These are phyloP conservation scores for Auriculariales sp. DNA, from an alignment of 768 basidiomycete species.

Conservation along the genomic window DNA sequence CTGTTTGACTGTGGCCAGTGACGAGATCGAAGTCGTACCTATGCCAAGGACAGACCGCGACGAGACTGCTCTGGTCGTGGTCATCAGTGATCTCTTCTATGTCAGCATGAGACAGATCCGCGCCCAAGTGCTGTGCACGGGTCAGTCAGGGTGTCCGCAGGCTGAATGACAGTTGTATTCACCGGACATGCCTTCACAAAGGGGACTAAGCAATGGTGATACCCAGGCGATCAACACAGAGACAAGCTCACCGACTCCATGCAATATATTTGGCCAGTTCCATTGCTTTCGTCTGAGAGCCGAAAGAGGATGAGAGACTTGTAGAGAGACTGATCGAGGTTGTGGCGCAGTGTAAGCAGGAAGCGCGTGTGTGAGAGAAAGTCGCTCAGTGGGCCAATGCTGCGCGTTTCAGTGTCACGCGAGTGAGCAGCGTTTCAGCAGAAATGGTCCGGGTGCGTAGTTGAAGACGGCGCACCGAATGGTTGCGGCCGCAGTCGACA, in stretches of 20 bases:
- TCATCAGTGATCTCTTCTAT: constrained; percentile 45
- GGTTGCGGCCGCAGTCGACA: too few species aligned
- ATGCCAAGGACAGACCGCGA: constrained; percentile 69
- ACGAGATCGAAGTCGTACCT: constrained; percentile 58
- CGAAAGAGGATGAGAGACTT: constrained; percentile 42
- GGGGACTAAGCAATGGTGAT: too few species aligned
- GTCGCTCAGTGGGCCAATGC: constrained; percentile 8
- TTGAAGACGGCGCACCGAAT: too few species aligned
- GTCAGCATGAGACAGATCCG: constrained; percentile 66
- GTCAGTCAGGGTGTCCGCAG: too few species aligned
- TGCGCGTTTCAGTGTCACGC: too few species aligned
- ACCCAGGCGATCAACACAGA: too few species aligned
- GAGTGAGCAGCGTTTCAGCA: too few species aligned
- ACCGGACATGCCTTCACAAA: too few species aligned
- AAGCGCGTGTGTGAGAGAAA: constrained; percentile 41
- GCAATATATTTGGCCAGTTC: constrained; percentile 38
- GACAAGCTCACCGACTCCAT: constrained; percentile 74
- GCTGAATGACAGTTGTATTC: too few species aligned
- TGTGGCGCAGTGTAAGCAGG: constrained; percentile 43
- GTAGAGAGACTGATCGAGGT: constrained; percentile 8
- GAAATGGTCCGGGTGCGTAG: too few species aligned
- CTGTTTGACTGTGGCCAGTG: constrained; percentile 57
- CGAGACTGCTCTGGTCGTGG: constrained; percentile 18
- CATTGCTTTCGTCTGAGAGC: constrained; percentile 22
- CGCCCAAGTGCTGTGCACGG: constrained; percentile 74